Conservation (phyloP, 192 early-diverging fungal genomes). For the Thoreauomyces humboldtii region DNA sequence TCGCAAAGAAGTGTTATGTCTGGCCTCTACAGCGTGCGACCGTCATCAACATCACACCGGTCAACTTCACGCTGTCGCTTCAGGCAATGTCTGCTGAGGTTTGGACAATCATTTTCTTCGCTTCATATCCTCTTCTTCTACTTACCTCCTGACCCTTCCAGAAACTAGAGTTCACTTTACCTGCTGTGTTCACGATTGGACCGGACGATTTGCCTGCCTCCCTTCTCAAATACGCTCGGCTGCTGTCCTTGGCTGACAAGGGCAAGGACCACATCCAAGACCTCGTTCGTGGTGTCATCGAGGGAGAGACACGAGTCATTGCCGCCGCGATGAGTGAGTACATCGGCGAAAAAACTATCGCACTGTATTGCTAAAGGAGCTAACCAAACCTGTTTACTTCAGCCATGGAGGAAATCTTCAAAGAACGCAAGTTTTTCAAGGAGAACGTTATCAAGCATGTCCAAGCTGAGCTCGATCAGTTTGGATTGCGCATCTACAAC, state of each 20-base stretch:
- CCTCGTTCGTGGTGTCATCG: slow-evolving; percentile 49
- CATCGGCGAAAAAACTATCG: too few relatives aligned
- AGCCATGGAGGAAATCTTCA: slow-evolving; percentile 60
- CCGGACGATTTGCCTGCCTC: slow-evolving; percentile 24
- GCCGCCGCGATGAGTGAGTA: slow-evolving; percentile 52
- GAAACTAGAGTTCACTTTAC: slow-evolving; percentile 22
- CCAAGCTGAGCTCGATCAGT: slow-evolving; percentile 53
- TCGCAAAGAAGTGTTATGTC: slow-evolving; percentile 34
- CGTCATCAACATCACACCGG: slow-evolving; percentile 32
- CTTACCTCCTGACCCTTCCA: too few relatives aligned
- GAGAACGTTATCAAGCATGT: slow-evolving; percentile 46
- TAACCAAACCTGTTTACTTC: too few relatives aligned
- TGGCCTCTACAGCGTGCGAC: slow-evolving; percentile 27
- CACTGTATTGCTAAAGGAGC: too few relatives aligned
- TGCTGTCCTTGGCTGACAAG: slow-evolving; percentile 17
- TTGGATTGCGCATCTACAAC: slow-evolving; percentile 57
- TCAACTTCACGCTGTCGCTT: slow-evolving; percentile 23
- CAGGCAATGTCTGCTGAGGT: background rate
- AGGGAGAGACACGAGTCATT: slow-evolving; percentile 56
- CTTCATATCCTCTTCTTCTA: too few relatives aligned
- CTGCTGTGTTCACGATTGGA: slow-evolving; percentile 44
- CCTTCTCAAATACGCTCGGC: slow-evolving; percentile 25
- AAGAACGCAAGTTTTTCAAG: slow-evolving; percentile 52
- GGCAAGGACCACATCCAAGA: slow-evolving; percentile 27
- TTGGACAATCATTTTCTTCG: too few relatives aligned